Evolutionary conservation across 2,329 filamentous ascomycete genomes (phyloP), one percentile per base, ranked within the genome.

Genomic region (Talaromyces sp.): DNA sequence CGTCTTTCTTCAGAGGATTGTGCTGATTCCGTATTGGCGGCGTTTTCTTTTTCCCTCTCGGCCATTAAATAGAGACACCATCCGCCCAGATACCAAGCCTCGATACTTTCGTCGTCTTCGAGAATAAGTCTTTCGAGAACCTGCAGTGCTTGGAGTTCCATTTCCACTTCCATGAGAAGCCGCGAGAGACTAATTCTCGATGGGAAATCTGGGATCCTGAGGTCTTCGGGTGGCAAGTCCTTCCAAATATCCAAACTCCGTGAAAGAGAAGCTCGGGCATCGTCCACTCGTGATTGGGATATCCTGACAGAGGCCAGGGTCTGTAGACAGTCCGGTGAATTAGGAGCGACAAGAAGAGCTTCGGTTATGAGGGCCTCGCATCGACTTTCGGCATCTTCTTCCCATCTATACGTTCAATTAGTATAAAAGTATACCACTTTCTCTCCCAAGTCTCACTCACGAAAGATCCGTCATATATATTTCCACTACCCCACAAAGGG

Each of bases 391-490:
- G 93, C 94, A 70, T 97, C 92, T 57, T 87, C 86, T 76, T 97
- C 92, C 91, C 83, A 88, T 57, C 81, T 83, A 63, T 46, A 43
- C 9, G 19, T 43, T 21, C 5, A 26, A 53, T 54, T 43, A 43
- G 24, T 43, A 27, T 17, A 58, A 19, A 24, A 32, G 2, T 11
- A 6, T 24, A 24, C 11, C 19, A 24, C 21, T 46, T 29, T 31
- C 50, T 75, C 77, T 72, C 85, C 94, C 68, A 90, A 94, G 68
- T 97, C 11, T 21, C 54, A 77, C 78, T 73, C 85, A 94, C 69
- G 90, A 94, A 68, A 97, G 79, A 78, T 99, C 94, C 11, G 94
- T 99, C 94, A 99, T 99, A 80, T 97, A 99, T 55, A 99, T 91
- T 78, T 99, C 94, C 7, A 91, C 88, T 62, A 97, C 91, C 29